These are phyloP conservation scores for Xylona heveae DNA, from an alignment of 495 filamentous ascomycete genomes.

Conservation along the genomic window DNA sequence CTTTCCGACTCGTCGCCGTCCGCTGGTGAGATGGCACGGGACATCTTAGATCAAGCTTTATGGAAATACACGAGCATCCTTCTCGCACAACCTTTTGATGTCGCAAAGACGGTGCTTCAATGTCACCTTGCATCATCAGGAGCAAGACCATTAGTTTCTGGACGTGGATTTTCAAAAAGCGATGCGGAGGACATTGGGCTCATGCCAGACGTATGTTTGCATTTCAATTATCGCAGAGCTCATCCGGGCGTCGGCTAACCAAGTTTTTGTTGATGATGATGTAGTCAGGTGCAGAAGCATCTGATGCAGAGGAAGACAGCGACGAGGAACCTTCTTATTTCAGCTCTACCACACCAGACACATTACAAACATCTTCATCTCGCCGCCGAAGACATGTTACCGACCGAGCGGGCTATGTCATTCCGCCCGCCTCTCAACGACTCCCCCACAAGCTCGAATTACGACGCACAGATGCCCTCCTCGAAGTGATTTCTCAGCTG, in stretches of 20 bases:
- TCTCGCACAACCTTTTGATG: conserved; percentile 88
- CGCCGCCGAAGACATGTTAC: conserved; percentile 15
- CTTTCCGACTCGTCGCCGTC: conserved; percentile 56
- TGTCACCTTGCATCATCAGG: conserved; percentile 32
- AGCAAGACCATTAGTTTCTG: conserved; percentile 13
- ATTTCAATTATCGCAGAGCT: too few relatives aligned
- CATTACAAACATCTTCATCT: conserved; percentile 27
- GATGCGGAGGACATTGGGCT: too few relatives aligned
- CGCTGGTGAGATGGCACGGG: conserved; percentile 45
- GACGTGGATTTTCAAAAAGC: too few relatives aligned
- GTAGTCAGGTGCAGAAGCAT: conserved; percentile 33
- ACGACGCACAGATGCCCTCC: conserved; percentile 46
- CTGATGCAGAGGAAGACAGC: too few relatives aligned
- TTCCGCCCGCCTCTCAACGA: conserved; percentile 21
- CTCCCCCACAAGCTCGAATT: conserved; percentile 43
- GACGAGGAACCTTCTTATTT: conserved; percentile 77
- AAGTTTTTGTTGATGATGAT: conserved; percentile 26
- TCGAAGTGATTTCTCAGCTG: conserved; percentile 59
- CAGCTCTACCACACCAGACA: conserved; percentile 42
- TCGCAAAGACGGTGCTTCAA: conserved; percentile 84
- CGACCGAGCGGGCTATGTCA: conserved; percentile 20
- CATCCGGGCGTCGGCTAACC: too few relatives aligned
- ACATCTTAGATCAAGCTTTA: conserved; percentile 54
- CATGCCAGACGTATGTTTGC: too few relatives aligned
- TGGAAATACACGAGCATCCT: conserved; percentile 72